Percentiles rank a stretch among this genome's conserved stretches.
These are phyloP conservation scores for Cicer chorassanicum DNA, from an alignment of 306 rosid genomes.

Conservation along the genomic window DNA sequence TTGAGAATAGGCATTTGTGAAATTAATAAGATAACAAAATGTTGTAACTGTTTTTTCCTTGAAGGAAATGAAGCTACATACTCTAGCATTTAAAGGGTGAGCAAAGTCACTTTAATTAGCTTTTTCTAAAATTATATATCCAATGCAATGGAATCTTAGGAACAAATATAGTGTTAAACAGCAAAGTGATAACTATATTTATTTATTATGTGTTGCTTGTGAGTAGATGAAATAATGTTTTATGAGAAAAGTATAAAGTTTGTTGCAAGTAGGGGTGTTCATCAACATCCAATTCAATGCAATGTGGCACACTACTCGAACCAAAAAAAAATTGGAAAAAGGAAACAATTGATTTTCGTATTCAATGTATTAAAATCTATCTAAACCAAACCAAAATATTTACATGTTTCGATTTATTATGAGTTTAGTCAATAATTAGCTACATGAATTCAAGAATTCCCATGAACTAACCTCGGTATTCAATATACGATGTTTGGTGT, in stretches of 20 bases:
- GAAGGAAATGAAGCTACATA: neutral
- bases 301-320: no score
- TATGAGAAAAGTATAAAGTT: neutral
- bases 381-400: no score
- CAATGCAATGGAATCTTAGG: neutral
- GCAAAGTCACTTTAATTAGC: neutral
- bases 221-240: neutral
- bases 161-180: conserved; percentile 5
- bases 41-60: no score
- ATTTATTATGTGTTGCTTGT: neutral
- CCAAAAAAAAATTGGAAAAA: no score
- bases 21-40: neutral
- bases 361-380: no score
- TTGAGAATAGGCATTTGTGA: neutral
- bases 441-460: no score
- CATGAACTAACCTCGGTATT: no score
- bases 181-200: neutral
- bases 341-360: no score
- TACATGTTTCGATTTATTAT: no score
- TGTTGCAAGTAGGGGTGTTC: neutral
- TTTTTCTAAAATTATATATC: conserved; percentile 16
- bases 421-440: no score
- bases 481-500: no score
- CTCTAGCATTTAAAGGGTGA: conserved; percentile 25
- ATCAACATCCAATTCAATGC: no score